Conservation (phyloP, 108 stramenopile genomes). For the Nitzschia putrida region DNA sequence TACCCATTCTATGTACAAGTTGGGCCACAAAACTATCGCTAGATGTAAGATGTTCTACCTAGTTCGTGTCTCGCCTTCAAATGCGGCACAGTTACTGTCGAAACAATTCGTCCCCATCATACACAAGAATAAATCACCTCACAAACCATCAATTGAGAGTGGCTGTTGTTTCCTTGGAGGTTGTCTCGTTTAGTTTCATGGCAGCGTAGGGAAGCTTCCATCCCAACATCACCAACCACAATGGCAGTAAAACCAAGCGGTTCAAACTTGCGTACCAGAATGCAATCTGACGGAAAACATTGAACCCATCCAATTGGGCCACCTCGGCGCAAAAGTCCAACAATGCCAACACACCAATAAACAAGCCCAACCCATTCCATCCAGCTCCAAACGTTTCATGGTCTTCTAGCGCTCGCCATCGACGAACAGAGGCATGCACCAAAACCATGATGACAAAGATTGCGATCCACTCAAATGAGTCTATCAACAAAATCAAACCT, state of each 20-base stretch:
- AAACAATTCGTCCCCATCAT: too few relatives aligned
- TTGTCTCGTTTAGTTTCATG: slow-evolving; percentile 7
- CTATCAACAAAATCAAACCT: slow-evolving; percentile 35
- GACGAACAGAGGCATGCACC: slow-evolving; percentile 28
- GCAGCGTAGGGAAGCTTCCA: slow-evolving; percentile 50
- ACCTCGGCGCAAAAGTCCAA: slow-evolving; percentile 66
- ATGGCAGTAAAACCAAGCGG: slow-evolving; percentile 60
- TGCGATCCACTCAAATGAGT: slow-evolving; percentile 38
- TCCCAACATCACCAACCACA: slow-evolving; percentile 60
- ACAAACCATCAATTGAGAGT: too few relatives aligned
- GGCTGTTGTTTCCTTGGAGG: too few relatives aligned
- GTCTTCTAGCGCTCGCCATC: slow-evolving; percentile 24
- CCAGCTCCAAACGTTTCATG: slow-evolving; percentile 48
- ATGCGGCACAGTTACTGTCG: too few relatives aligned
- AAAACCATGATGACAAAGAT: slow-evolving; percentile 30
- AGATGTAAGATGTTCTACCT: too few relatives aligned
- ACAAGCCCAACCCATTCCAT: slow-evolving; percentile 52
- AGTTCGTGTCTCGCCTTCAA: too few relatives aligned
- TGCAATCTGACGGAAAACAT: slow-evolving; percentile 45
- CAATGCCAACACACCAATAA: slow-evolving; percentile 51
- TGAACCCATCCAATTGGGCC: slow-evolving; percentile 56
- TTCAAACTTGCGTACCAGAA: slow-evolving; percentile 48
- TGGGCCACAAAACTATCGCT: too few relatives aligned
- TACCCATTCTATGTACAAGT: too few relatives aligned
- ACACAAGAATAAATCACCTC: too few relatives aligned